phyloP scores from a whole-genome alignment of 495 filamentous ascomycete genomes.

The Penicillium angulare region DNA sequence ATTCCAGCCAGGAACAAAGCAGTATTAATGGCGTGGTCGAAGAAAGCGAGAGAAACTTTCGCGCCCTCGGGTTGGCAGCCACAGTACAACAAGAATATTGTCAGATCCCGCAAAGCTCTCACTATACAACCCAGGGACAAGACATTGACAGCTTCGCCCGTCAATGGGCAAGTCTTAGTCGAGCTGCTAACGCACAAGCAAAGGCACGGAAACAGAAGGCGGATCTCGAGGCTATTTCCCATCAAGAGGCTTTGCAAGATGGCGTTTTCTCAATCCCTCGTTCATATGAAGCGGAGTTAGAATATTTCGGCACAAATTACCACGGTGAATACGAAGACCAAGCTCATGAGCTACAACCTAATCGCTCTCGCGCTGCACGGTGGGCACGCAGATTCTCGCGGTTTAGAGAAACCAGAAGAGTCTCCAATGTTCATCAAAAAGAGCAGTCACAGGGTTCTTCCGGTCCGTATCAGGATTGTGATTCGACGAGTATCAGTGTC shows the following conservation, averaged over 20 bases:
- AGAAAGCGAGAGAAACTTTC: neutral
- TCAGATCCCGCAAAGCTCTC: conserved; percentile 4
- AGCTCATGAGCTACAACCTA: conserved; percentile 6
- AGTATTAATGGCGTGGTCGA: neutral
- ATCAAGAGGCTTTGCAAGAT: neutral
- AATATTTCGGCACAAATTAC: neutral
- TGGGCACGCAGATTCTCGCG: conserved; percentile 18
- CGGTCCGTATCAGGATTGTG: conserved; percentile 10
- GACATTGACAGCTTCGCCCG: neutral
- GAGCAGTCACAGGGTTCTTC: conserved; percentile 14
- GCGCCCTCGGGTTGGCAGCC: conserved; percentile 4
- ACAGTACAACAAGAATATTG: conserved; percentile 7
- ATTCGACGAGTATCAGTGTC: conserved; percentile 6
- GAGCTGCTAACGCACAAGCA: neutral
- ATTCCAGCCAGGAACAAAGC: conserved; percentile 3
- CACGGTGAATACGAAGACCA: conserved; percentile 7
- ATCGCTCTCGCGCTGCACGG: conserved; percentile 9
- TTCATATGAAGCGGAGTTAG: conserved; percentile 2
- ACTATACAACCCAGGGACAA: neutral
- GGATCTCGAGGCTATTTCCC: neutral
- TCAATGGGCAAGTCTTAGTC: conserved; percentile 7
- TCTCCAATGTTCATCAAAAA: conserved; percentile 8
- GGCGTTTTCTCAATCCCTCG: neutral
- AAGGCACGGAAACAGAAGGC: neutral
- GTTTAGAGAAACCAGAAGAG: conserved; percentile 10